Conservation (phyloP, 805 yeast species). For the Yarrowia bubula region DNA sequence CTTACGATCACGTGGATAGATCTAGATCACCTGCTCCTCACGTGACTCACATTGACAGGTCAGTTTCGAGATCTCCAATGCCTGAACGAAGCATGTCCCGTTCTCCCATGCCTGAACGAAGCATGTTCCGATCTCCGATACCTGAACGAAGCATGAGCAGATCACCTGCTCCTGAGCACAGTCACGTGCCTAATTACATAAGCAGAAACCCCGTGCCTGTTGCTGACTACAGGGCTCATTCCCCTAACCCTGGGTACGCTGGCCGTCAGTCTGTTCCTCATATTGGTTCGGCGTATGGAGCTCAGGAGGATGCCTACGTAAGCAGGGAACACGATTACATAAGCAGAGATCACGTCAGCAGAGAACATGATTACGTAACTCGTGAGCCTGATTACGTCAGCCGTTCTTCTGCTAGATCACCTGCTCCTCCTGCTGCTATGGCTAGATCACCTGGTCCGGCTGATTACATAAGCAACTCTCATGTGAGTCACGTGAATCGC, state of each 20-base stretch:
- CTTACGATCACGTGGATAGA: neutral
- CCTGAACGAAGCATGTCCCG: neutral
- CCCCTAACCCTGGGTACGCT: neutral
- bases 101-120: neutral
- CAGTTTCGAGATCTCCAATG: neutral
- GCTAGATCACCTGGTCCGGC: neutral
- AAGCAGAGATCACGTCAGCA: no score
- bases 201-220: neutral
- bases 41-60: neutral
- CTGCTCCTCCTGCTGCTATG: neutral
- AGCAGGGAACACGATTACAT: no score
- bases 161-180: neutral
- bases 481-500: neutral
- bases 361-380: no score
- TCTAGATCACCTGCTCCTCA: neutral
- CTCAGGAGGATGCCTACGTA: no score
- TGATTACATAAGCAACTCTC: no score
- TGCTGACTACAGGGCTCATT: neutral
- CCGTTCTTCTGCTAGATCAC: no score
- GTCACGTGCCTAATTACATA: neutral
- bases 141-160: neutral
- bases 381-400: no score
- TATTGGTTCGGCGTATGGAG: no score
- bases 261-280: no score
- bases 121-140: neutral